A percentile compares a stretch with the other conserved stretches of the same genome.
Conservation (phyloP, 345 rosid species). For the Melaleuca alternifolia region DNA sequence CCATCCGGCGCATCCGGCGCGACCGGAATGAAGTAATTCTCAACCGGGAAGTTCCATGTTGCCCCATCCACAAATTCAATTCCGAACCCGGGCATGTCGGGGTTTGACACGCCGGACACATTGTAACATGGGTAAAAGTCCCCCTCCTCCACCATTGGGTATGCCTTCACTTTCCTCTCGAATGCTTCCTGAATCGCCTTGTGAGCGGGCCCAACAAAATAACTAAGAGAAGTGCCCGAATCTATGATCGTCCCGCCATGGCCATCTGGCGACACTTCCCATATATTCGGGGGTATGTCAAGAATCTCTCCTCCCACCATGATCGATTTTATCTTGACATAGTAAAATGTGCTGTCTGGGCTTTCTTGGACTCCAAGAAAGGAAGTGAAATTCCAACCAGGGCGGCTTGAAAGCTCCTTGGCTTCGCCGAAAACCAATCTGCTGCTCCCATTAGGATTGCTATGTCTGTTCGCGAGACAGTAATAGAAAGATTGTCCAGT, state of each 20-base stretch:
- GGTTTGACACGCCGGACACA: slow-evolving; percentile 40
- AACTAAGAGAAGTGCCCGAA: slow-evolving; percentile 70
- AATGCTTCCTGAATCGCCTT: slow-evolving; percentile 50
- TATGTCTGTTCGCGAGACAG: slow-evolving; percentile 67
- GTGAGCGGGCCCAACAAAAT: slow-evolving; percentile 62
- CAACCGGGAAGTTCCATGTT: slow-evolving; percentile 65
- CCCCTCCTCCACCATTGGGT: slow-evolving; percentile 31
- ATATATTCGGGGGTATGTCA: slow-evolving; percentile 56
- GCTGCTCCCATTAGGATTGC: slow-evolving; percentile 61
- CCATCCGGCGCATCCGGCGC: slow-evolving; percentile 18
- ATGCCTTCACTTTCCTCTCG: slow-evolving; percentile 44
- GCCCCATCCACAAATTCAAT: slow-evolving; percentile 65
- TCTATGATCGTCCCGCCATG: slow-evolving; percentile 81
- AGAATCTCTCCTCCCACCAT: slow-evolving; percentile 52
- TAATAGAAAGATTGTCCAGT: slow-evolving; percentile 83
- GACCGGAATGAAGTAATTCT: slow-evolving; percentile 56
- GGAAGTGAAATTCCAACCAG: slow-evolving; percentile 62
- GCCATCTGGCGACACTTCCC: slow-evolving; percentile 56
- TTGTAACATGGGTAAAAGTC: slow-evolving; percentile 66
- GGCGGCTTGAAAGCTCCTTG: slow-evolving; percentile 37
- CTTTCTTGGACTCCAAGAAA: slow-evolving; percentile 44
- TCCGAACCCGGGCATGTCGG: slow-evolving; percentile 57
- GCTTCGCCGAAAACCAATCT: slow-evolving; percentile 84
- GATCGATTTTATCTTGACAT: slow-evolving; percentile 60
- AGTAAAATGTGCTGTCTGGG: slow-evolving; percentile 59